Conservation (phyloP, 2,329 filamentous ascomycete genomes). For the Curvularia spicifera region DNA sequence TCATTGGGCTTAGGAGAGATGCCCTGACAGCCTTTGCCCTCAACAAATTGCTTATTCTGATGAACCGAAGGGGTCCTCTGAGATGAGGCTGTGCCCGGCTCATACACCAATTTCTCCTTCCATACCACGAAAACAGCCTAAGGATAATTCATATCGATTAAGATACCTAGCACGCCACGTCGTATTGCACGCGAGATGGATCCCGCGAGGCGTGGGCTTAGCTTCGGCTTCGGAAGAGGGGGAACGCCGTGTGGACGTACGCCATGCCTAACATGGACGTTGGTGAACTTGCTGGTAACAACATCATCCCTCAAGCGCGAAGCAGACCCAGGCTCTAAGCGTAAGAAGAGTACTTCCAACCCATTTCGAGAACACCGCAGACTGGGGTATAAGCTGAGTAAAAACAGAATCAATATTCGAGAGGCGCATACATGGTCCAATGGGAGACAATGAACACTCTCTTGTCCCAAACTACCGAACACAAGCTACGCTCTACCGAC, state of each 20-base stretch:
- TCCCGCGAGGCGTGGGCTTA: neutral
- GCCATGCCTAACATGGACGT: neutral
- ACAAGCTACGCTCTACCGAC: neutral
- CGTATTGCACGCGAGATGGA: neutral
- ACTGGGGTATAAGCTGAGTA: neutral
- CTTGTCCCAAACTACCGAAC: neutral
- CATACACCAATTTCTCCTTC: neutral
- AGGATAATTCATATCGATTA: neutral
- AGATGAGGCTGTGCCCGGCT: neutral
- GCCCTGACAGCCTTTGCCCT: neutral
- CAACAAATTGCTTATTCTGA: neutral
- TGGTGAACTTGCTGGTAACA: neutral
- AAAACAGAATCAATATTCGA: neutral
- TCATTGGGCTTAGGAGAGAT: neutral
- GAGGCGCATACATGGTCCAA: neutral
- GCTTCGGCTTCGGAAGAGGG: constrained; percentile 6
- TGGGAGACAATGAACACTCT: neutral
- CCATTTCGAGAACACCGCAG: too few species aligned
- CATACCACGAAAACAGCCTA: neutral
- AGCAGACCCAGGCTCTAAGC: neutral
- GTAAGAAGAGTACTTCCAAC: neutral
- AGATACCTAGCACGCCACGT: neutral
- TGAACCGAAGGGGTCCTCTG: neutral
- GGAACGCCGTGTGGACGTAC: neutral
- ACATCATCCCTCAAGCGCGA: neutral